Conservation (phyloP, 768 basidiomycete species). For the Tricholoma sp. region DNA sequence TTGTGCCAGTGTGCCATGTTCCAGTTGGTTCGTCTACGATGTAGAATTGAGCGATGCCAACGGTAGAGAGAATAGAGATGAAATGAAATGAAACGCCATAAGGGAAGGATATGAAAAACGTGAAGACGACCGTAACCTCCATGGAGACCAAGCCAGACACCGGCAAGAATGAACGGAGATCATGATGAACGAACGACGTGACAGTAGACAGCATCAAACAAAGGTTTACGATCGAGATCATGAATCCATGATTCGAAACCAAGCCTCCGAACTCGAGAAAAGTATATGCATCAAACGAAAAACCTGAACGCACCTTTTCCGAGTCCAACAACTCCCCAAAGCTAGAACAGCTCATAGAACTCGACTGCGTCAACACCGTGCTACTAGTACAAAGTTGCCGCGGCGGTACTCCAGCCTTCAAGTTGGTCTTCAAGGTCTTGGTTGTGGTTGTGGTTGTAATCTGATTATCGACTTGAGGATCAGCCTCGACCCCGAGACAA, state of each 20-base stretch:
- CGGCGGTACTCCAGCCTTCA: no score
- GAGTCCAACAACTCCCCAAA: constrained; percentile 22
- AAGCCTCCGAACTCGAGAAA: no score
- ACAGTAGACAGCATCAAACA: background rate
- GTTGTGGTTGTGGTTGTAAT: no score
- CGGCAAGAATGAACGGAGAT: no score
- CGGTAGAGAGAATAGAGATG: background rate
- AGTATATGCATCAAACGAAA: background rate
- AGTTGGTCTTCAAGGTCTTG: no score
- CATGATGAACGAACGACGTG: background rate
- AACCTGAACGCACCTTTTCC: constrained; percentile 14
- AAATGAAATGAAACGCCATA: background rate
- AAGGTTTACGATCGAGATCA: no score
- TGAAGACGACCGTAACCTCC: no score
- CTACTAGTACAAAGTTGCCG: no score
- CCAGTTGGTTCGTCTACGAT: background rate
- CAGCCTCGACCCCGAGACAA: background rate
- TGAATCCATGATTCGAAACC: no score
- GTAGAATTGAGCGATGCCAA: background rate
- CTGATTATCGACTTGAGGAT: background rate
- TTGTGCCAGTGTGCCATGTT: background rate
- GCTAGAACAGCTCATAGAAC: constrained; percentile 17
- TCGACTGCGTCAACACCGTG: background rate
- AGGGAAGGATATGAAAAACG: no score
- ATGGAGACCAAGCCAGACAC: no score